Base-by-base conservation (phyloP, 208 protist species). In the Crithidia sp. region DNA sequence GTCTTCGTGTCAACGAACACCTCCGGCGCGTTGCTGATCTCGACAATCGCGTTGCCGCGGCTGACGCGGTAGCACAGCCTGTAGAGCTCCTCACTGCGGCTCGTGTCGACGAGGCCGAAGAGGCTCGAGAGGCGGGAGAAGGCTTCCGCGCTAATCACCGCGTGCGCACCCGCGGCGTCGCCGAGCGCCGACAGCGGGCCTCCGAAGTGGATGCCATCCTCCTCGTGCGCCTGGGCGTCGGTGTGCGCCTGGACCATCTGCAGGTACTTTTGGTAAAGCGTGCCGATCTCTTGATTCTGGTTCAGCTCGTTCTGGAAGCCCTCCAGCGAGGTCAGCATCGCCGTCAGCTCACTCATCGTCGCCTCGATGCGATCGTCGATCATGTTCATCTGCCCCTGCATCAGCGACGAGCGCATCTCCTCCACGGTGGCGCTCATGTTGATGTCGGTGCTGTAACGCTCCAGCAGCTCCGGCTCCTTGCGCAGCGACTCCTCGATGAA, bases 11-110 rank as follows among this genome's bases (percentile, higher is more conserved):
- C 90, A 43, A 99, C 94, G 17, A 91, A 87, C n/a, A 93, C 86
- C 60, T 87, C 85, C 63, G 99, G 98, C 49, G 87, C 80, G 50
- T 86, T 83, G 16, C 83, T 90, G 72, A 92, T 89, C 19, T 74
- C 71, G 4, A 99, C 76, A 40, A 99, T 95, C 17, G 97, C 93
- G 87, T 99, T 99, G 60, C 99, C 99, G 64, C 98, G 88, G 2
- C 95, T 99, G 8, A 91, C 90, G 69, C 98, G 93, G 91, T 98
- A 99, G 39, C 99, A 75, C 13, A 99, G 71, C 10, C 98, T 85
- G 82, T 98, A 92, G 69, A 99, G 94, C 43, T 79, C 88, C 53
- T 77, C 67, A 47, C 98, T 80, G 12, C 90, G 89, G 0, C 95
- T 86, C 28, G 82, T 82, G 13, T 90, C 89, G 58, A 99, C 89